Base-by-base conservation (phyloP, 495 filamentous ascomycete genomes). In the Wilcoxina mikolae region DNA sequence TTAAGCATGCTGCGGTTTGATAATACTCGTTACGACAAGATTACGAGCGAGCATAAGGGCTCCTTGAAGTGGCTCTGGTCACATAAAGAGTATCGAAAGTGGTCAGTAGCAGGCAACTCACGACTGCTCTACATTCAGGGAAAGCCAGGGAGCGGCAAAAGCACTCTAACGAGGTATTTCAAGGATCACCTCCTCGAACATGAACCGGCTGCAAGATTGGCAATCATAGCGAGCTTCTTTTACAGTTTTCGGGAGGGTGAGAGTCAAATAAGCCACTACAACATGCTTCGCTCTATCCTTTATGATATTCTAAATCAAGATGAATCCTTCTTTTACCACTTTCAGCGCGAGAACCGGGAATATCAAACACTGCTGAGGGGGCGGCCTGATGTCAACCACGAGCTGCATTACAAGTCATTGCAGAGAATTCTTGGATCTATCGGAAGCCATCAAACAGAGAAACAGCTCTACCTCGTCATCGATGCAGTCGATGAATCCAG, bases 101-200 rank as follows among this genome's bases (percentile, higher is more conserved):
- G 42, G 53, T 39, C 15, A 0, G 18, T 27, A 3, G 18, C 38
- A 15, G 25, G 27, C 4, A 20, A 7, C 18, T 54, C 52, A 1
- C 10, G 12, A n/a, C 23, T 56, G 7, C 29, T 56, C 3, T 46
- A 27, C 25, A n/a, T 56, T 28, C 43, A 46, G 29, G 53, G 53
- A 20, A 56, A 56, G 1, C 53, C 53, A 2, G 53, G 53, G 9
- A 50, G 53, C 26, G 44, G 53, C 7, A 43, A 43, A 43, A 43
- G 7, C 39, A 43, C 39, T 20, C 39, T 43, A 4, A 18, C 17
- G 4, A 43, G 17, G 17, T 20, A 43, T 43, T 43, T 43, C 39
- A 43, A 20, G 20, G 39, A 43, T 20, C 10, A 43, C 20, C 17
- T 43, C 39, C 39, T 43, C 17, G 7, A 20, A 43, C 17, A 18